Conservation (phyloP, 306 rosid genomes). For the Prunus mira region DNA sequence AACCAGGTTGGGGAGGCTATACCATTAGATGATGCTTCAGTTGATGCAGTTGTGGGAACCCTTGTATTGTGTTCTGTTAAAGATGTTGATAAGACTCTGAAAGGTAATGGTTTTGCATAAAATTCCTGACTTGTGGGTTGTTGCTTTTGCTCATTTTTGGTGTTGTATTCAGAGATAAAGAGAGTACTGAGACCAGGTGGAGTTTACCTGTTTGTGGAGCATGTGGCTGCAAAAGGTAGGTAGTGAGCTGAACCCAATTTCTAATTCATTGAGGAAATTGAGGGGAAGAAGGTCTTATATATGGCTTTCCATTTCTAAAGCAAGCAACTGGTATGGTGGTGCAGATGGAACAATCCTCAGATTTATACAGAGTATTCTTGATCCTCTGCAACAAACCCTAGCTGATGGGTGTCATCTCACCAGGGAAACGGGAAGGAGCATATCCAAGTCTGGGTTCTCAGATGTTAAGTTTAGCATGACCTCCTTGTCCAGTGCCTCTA, state of each 20-base stretch:
- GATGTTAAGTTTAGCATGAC: slow-evolving; percentile 46
- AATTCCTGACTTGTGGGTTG: not conserved
- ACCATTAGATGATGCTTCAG: slow-evolving; percentile 81
- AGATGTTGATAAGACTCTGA: slow-evolving; percentile 63
- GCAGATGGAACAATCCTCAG: slow-evolving; percentile 67
- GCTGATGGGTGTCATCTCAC: slow-evolving; percentile 80
- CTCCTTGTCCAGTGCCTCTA: slow-evolving; percentile 43
- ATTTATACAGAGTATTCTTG: slow-evolving; percentile 55
- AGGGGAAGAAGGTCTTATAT: no score
- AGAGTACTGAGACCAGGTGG: slow-evolving; percentile 85
- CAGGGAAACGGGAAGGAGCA: slow-evolving; percentile 52
- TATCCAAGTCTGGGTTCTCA: slow-evolving; percentile 67
- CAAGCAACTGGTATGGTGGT: slow-evolving; percentile 10
- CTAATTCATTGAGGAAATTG: slow-evolving; percentile 12
- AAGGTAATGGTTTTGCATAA: slow-evolving; percentile 43
- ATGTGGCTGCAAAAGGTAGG: slow-evolving; percentile 80
- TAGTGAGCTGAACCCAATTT: not conserved
- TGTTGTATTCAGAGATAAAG: slow-evolving; percentile 56
- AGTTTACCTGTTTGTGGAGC: slow-evolving; percentile 67
- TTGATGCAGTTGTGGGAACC: slow-evolving; percentile 93
- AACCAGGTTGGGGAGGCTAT: slow-evolving; percentile 81
- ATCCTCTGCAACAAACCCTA: slow-evolving; percentile 69
- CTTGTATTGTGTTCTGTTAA: slow-evolving; percentile 87
- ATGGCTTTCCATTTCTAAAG: not conserved
- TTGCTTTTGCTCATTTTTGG: not conserved